These are phyloP conservation scores for Lachancea waltii DNA, from an alignment of 805 yeast genomes.

Conservation along the genomic window DNA sequence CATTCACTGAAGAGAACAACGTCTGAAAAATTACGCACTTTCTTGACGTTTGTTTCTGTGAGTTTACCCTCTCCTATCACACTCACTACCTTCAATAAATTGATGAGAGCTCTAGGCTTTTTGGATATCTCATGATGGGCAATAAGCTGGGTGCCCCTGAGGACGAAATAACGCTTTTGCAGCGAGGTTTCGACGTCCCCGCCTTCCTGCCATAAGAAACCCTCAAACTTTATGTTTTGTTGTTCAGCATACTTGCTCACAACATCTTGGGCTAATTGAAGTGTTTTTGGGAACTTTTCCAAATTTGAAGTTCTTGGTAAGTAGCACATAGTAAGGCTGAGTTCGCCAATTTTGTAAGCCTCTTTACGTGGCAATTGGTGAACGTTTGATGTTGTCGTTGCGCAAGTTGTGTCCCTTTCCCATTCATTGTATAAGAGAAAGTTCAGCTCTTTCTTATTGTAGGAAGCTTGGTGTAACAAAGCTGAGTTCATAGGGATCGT, in stretches of 20 bases:
- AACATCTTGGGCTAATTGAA: constrained; percentile 45
- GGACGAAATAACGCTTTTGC: constrained; percentile 67
- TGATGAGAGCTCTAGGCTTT: constrained; percentile 70
- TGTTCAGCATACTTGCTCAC: constrained; percentile 35
- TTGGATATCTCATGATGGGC: constrained; percentile 69
- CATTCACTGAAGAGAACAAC: constrained; percentile 62
- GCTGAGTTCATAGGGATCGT: constrained; percentile 40
- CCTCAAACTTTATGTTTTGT: constrained; percentile 42
- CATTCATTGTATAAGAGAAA: constrained; percentile 58
- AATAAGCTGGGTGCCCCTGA: constrained; percentile 63
- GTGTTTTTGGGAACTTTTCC: constrained; percentile 67
- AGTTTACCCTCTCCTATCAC: constrained; percentile 30
- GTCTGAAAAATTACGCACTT: constrained; percentile 62
- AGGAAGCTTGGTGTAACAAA: constrained; percentile 15
- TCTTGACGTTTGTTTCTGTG: constrained; percentile 22
- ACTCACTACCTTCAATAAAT: constrained; percentile 56
- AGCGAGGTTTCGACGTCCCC: constrained; percentile 70
- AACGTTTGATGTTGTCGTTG: constrained; percentile 4
- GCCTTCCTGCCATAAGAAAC: constrained; percentile 80
- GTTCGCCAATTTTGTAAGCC: constrained; percentile 59
- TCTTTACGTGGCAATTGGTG: constrained; percentile 27
- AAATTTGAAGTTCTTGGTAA: constrained; percentile 54
- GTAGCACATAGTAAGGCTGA: constrained; percentile 62
- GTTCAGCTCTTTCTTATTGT: constrained; percentile 8
- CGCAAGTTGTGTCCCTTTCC: constrained; percentile 35